A percentile compares a stretch with the other conserved stretches of the same genome.
Conservation (phyloP, 2,329 filamentous ascomycete genomes). For the Taxawa tesnikishii region DNA sequence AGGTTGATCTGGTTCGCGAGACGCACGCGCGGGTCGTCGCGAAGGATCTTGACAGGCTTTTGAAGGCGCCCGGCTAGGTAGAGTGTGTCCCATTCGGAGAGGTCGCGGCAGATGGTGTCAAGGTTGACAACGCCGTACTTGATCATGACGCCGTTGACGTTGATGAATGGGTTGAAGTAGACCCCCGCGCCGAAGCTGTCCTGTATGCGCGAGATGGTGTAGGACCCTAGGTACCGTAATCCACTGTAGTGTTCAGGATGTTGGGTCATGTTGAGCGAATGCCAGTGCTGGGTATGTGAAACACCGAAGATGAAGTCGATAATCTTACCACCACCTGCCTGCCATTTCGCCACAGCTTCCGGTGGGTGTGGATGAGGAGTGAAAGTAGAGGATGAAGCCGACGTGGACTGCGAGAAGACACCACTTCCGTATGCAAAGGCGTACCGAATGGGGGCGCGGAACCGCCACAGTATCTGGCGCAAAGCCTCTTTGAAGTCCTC, state of each 20-base stretch:
- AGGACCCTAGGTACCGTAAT: slow-evolving; percentile 72
- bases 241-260: slow-evolving; percentile 88
- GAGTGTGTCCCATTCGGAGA: slow-evolving; percentile 83
- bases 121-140: slow-evolving; percentile 97
- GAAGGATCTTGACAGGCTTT: slow-evolving; percentile 94
- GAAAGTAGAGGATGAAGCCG: slow-evolving; percentile 26
- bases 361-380: slow-evolving; percentile 74
- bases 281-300: slow-evolving; percentile 90
- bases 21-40: slow-evolving; percentile 83
- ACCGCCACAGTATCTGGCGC: slow-evolving; percentile 78
- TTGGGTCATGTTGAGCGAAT: slow-evolving; percentile 79
- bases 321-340: slow-evolving; percentile 84
- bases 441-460: slow-evolving; percentile 86
- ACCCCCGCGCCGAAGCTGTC: slow-evolving; percentile 84
- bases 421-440: slow-evolving; percentile 96
- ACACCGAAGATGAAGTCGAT: slow-evolving; percentile 98
- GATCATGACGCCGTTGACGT: slow-evolving; percentile 87
- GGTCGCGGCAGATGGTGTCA: slow-evolving; percentile 73
- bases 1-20: slow-evolving; percentile 94
- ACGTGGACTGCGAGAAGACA: slow-evolving; percentile 69
- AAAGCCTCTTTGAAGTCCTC: slow-evolving; percentile 88
- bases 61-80: slow-evolving; percentile 95
- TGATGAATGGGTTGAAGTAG: slow-evolving; percentile 95
- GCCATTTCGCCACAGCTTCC: slow-evolving; percentile 67
- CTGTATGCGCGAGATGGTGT: slow-evolving; percentile 71